These are phyloP conservation scores for Penicillium sumatraense DNA, from an alignment of 2,329 filamentous ascomycete species.

Conservation along the genomic window DNA sequence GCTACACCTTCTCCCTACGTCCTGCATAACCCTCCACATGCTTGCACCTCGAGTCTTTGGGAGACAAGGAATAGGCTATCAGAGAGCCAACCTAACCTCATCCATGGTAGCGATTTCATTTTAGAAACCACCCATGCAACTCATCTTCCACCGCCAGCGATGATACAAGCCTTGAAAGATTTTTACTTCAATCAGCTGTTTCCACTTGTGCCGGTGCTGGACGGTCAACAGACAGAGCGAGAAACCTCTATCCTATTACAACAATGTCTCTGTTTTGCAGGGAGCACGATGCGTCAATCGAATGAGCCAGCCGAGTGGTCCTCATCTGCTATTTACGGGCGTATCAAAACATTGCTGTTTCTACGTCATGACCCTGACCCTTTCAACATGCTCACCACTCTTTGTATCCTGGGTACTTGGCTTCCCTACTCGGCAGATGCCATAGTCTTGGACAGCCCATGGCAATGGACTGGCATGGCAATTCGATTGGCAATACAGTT, in stretches of 20 bases:
- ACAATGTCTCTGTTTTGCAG: slow-evolving; percentile 14
- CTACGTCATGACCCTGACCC: slow-evolving; percentile 7
- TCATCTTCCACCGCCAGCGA: neutral
- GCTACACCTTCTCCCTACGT: neutral
- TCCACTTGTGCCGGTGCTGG: neutral
- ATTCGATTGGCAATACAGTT: slow-evolving; percentile 13
- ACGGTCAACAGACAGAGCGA: neutral
- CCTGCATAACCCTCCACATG: neutral
- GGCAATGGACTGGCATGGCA: slow-evolving; percentile 18
- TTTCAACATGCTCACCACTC: slow-evolving; percentile 6
- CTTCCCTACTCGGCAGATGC: slow-evolving; percentile 7
- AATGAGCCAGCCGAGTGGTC: slow-evolving; percentile 12
- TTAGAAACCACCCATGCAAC: neutral
- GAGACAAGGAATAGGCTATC: neutral
- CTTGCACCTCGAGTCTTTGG: neutral
- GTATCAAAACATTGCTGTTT: slow-evolving; percentile 12
- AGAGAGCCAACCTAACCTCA: neutral
- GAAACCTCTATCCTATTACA: slow-evolving; percentile 5
- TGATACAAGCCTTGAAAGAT: neutral
- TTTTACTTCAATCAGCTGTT: neutral
- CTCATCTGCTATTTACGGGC: slow-evolving; percentile 8
- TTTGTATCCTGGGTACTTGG: slow-evolving; percentile 12
- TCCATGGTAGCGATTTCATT: neutral
- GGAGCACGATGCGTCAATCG: slow-evolving; percentile 15
- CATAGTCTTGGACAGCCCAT: slow-evolving; percentile 12